Evolutionary conservation across 768 basidiomycete genomes (phyloP).

Genomic region (Podaxis carcinomalis): DNA sequence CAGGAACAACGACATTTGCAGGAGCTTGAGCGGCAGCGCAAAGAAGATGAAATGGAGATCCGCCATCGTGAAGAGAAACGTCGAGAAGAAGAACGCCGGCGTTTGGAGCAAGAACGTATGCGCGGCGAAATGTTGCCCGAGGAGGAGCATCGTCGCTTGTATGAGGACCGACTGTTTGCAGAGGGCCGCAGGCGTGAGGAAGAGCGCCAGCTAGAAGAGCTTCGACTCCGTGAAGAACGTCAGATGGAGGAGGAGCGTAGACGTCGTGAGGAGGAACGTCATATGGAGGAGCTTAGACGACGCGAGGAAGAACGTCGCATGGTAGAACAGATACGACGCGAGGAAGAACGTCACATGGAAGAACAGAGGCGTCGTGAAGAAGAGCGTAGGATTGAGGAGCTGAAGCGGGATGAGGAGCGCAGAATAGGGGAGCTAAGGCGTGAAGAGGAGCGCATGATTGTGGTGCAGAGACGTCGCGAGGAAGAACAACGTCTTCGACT

Average conservation of each 20-base stretch:
- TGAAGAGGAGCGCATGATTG: constrained; percentile 10
- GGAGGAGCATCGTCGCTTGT: constrained; percentile 10
- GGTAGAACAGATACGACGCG: constrained; percentile 13
- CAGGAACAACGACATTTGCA: not conserved
- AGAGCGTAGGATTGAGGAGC: not conserved
- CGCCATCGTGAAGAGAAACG: not conserved
- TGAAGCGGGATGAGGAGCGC: constrained; percentile 1
- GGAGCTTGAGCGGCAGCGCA: constrained; percentile 9
- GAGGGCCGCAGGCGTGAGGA: constrained; percentile 10
- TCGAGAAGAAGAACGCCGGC: constrained; percentile 11
- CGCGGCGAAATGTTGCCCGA: not conserved
- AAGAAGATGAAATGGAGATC: constrained; percentile 4
- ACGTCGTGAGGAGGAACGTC: constrained; percentile 10
- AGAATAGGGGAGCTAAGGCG: not conserved
- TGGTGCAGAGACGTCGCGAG: constrained; percentile 10
- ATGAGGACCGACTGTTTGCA: constrained; percentile 8
- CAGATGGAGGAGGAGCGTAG: constrained; percentile 14
- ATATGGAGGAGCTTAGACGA: constrained; percentile 5
- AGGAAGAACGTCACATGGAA: constrained; percentile 7
- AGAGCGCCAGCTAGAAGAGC: constrained; percentile 7
- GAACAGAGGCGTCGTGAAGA: constrained; percentile 6
- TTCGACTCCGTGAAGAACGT: not conserved
- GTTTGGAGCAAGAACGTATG: constrained; percentile 9
- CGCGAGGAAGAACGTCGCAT: constrained; percentile 12
- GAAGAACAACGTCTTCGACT: constrained; percentile 15